phyloP scores from a whole-genome alignment of 805 yeast genomes.

The Cyberlindnera amylophila region DNA sequence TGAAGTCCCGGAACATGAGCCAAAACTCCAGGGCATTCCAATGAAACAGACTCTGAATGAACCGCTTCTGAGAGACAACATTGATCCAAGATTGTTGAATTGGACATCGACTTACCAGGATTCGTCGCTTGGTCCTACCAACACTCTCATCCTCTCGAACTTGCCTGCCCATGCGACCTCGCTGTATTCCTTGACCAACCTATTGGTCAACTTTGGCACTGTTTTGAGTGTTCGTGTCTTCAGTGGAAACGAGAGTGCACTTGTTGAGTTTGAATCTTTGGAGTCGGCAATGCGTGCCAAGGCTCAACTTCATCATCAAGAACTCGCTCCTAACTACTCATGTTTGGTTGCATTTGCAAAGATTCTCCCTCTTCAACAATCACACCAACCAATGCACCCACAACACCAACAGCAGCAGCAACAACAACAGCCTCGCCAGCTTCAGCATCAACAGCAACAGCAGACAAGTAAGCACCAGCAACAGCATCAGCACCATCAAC shows the following conservation, averaged over 20 bases:
- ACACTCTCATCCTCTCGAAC: conserved; percentile 73
- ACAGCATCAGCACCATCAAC: conserved; percentile 1
- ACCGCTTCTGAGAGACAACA: conserved; percentile 46
- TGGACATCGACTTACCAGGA: conserved; percentile 73
- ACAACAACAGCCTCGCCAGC: background rate
- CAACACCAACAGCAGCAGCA: conserved; percentile 2
- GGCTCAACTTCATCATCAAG: conserved; percentile 75
- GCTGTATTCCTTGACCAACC: conserved; percentile 53
- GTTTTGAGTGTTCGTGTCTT: conserved; percentile 60
- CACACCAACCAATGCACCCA: conserved; percentile 1
- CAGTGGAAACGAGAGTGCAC: conserved; percentile 44
- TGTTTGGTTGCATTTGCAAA: conserved; percentile 84
- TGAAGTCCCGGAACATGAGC: conserved; percentile 12
- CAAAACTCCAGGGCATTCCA: conserved; percentile 1
- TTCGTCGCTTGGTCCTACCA: conserved; percentile 68
- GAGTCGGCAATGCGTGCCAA: conserved; percentile 80
- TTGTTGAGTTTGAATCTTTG: conserved; percentile 67
- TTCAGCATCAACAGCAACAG: too few relatives aligned
- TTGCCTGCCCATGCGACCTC: conserved; percentile 57
- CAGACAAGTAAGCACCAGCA: too few relatives aligned
- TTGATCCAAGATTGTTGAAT: conserved; percentile 53
- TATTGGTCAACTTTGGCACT: conserved; percentile 60
- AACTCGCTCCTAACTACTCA: conserved; percentile 72
- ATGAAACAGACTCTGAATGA: conserved; percentile 15
- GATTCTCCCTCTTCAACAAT: conserved; percentile 38